Conservation (phyloP, 2,329 filamentous ascomycete species). For the Fusarium dlaminii region DNA sequence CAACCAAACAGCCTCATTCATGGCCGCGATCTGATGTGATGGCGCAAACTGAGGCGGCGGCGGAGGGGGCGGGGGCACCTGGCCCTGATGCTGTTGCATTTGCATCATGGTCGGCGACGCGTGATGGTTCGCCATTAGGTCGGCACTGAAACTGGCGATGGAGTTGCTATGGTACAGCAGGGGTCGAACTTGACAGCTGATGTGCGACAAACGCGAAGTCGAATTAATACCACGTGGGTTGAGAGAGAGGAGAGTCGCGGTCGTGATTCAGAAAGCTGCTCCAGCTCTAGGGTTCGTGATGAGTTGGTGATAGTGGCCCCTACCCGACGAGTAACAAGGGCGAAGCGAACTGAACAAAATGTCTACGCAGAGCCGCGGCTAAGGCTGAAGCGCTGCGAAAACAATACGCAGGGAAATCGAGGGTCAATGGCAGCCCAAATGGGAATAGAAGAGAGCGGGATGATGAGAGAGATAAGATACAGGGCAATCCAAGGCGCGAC, state of each 20-base stretch:
- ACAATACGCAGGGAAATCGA: conserved; percentile 11
- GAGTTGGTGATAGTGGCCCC: conserved; percentile 15
- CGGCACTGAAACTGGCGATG: conserved; percentile 20
- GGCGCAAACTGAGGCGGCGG: conserved; percentile 61
- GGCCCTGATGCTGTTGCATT: conserved; percentile 69
- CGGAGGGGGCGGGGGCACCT: conserved; percentile 64
- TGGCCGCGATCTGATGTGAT: conserved; percentile 77
- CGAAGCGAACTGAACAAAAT: conserved; percentile 13
- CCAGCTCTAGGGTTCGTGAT: conserved; percentile 17
- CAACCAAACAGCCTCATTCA: conserved; percentile 92
- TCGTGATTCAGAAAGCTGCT: conserved; percentile 29
- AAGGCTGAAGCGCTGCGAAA: background rate
- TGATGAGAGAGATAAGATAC: conserved; percentile 14
- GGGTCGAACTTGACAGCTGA: conserved; percentile 3
- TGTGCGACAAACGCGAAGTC: conserved; percentile 26
- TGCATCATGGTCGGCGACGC: conserved; percentile 83
- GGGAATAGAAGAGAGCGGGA: conserved; percentile 10
- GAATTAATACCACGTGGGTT: conserved; percentile 5
- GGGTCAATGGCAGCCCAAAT: conserved; percentile 20
- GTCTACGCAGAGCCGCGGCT: conserved; percentile 23
- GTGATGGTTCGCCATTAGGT: conserved; percentile 78
- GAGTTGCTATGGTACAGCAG: conserved; percentile 27
- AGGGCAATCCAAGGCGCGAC: conserved; percentile 32
- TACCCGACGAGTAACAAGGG: conserved; percentile 14
- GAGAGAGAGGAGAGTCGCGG: background rate